A percentile compares a stretch with the other conserved stretches of the same genome.
Conservation (phyloP, 108 stramenopile genomes). For the Aurantiochytrium sp. region DNA sequence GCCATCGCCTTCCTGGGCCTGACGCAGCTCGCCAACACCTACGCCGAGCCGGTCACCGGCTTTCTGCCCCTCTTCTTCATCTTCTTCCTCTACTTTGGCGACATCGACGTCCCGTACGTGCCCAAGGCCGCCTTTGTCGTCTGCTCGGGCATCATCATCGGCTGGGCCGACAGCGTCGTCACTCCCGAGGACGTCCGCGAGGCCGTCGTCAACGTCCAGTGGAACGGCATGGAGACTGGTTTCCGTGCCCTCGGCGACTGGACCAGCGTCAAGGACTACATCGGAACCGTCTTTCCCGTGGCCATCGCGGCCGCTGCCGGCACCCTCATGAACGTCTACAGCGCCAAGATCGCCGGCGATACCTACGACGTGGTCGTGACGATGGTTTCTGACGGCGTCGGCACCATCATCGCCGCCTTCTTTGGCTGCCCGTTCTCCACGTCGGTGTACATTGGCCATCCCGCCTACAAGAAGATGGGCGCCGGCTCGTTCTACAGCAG, state of each 20-base stretch:
- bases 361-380: conserved; percentile 60
- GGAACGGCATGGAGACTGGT: conserved; percentile 30
- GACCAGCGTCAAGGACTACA: conserved; percentile 40
- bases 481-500: conserved; percentile 58
- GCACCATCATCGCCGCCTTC: conserved; percentile 59
- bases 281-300: conserved; percentile 60
- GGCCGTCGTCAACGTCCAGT: conserved; percentile 10
- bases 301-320: conserved; percentile 46
- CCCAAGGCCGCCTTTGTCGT: conserved; percentile 57
- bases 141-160: conserved; percentile 46
- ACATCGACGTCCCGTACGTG: conserved; percentile 38
- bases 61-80: conserved; percentile 50
- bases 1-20: conserved; percentile 58
- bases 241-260: conserved; percentile 34
- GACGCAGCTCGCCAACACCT: conserved; percentile 35
- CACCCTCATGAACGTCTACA: conserved; percentile 46
- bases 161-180: conserved; percentile 50
- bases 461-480: conserved; percentile 61
- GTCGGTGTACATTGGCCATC: conserved; percentile 68
- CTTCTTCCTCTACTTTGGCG: conserved; percentile 54
- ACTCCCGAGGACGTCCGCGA: conserved; percentile 32
- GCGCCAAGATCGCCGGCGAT: conserved; percentile 62
- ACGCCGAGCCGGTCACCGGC: conserved; percentile 47
- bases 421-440: conserved; percentile 67
- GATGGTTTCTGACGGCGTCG: conserved; percentile 65